A percentile compares a stretch with the other conserved stretches of the same genome.
These are phyloP conservation scores for Acanthamoeba quina DNA, from an alignment of 208 protist genomes.

Conservation along the genomic window DNA sequence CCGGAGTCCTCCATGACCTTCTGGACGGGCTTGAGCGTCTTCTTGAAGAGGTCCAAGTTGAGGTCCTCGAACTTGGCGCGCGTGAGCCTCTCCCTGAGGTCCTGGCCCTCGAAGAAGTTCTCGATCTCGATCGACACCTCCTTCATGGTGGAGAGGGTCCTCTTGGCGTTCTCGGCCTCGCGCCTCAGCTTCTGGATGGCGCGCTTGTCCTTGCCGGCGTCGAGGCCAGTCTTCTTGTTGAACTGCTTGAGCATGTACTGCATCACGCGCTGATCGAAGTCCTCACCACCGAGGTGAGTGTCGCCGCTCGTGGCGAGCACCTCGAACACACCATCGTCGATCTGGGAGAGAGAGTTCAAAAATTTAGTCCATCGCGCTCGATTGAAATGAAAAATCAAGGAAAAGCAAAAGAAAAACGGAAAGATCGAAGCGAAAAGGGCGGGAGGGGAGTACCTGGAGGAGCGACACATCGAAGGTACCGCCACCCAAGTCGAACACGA, in stretches of 20 bases:
- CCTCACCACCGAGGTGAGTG: slow-evolving; percentile 97
- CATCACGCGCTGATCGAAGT: slow-evolving; percentile 97
- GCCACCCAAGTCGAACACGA: slow-evolving; percentile 99
- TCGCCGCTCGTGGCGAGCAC: slow-evolving; percentile 95
- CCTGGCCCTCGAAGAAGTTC: slow-evolving; percentile 93
- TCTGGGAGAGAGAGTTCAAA: too few relatives aligned
- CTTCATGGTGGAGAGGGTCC: slow-evolving; percentile 91
- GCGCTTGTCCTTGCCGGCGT: slow-evolving; percentile 85
- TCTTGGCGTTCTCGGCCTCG: slow-evolving; percentile 96
- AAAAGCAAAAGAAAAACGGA: too few relatives aligned
- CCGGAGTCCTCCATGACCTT: slow-evolving; percentile 96
- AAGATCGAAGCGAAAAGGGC: too few relatives aligned
- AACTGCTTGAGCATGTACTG: slow-evolving; percentile 95
- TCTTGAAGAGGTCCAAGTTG: slow-evolving; percentile 97
- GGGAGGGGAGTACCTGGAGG: too few relatives aligned
- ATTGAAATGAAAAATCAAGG: too few relatives aligned
- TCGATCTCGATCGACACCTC: slow-evolving; percentile 95
- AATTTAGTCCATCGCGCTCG: too few relatives aligned
- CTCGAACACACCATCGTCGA: slow-evolving; percentile 98
- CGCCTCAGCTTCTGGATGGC: slow-evolving; percentile 92
- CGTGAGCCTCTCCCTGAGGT: slow-evolving; percentile 90
- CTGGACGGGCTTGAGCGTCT: slow-evolving; percentile 95
- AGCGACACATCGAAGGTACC: slow-evolving; percentile 99
- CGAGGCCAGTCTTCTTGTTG: slow-evolving; percentile 95
- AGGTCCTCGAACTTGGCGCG: slow-evolving; percentile 96